These are phyloP conservation scores for Eremothecium cymbalariae DNA, from an alignment of 1,139 yeast species.

Conservation along the genomic window DNA sequence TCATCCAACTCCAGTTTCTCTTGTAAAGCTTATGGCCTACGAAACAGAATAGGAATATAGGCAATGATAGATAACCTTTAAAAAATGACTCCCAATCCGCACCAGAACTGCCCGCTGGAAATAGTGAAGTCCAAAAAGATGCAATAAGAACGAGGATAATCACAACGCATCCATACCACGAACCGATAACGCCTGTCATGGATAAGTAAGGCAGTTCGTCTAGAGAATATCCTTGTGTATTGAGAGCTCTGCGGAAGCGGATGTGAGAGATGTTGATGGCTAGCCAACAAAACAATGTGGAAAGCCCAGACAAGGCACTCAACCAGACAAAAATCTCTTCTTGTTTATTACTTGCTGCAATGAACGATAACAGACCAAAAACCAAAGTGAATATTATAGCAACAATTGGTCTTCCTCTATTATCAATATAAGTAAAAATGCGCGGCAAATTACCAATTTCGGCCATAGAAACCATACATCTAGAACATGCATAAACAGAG, in stretches of 20 bases:
- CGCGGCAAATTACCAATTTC: constrained; percentile 58
- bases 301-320: constrained; percentile 56
- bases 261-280: constrained; percentile 52
- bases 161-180: constrained; percentile 42
- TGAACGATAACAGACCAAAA: constrained; percentile 52
- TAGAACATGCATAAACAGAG: constrained; percentile 56
- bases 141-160: constrained; percentile 46
- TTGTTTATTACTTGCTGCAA: constrained; percentile 53
- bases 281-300: constrained; percentile 62
- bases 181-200: constrained; percentile 48
- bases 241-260: constrained; percentile 55
- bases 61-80: constrained; percentile 53
- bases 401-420: constrained; percentile 54
- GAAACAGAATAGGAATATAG: constrained; percentile 51
- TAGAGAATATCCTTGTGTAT: constrained; percentile 42
- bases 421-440: constrained; percentile 50
- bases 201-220: constrained; percentile 48
- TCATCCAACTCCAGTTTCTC: constrained; percentile 43
- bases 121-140: constrained; percentile 64
- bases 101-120: constrained; percentile 45
- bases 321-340: constrained; percentile 58
- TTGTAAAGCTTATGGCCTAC: constrained; percentile 50
- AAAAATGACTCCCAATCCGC: constrained; percentile 57
- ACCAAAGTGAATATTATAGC: constrained; percentile 46
- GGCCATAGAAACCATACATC: constrained; percentile 60